Percentiles rank a stretch among this genome's conserved stretches.
Evolutionary conservation across 768 basidiomycete species (phyloP).

Genomic region (Hydnomerulius pinastri): DNA sequence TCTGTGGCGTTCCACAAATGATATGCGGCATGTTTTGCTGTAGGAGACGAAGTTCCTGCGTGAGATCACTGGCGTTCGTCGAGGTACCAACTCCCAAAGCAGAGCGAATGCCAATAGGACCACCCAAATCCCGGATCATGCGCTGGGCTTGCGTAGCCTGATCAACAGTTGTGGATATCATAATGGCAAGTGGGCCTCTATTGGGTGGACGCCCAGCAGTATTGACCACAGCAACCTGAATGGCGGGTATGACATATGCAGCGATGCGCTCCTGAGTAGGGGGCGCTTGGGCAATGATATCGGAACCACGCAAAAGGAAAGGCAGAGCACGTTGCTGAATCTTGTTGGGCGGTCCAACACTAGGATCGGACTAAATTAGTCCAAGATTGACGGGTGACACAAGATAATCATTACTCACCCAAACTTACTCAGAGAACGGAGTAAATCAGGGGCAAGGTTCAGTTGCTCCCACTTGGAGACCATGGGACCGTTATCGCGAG

Average conservation of each 20-base stretch:
- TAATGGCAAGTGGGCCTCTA: conserved; percentile 81
- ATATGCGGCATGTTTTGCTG: conserved; percentile 94
- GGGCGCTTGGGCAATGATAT: conserved; percentile 98
- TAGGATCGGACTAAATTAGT: conserved; percentile 34
- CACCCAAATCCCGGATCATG: conserved; percentile 93
- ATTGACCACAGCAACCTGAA: conserved; percentile 76
- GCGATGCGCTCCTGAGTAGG: conserved; percentile 98
- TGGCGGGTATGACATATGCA: conserved; percentile 92
- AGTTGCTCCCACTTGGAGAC: conserved; percentile 97
- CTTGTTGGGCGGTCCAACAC: conserved; percentile 97
- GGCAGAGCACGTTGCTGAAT: conserved; percentile 97
- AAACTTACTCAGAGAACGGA: conserved; percentile 89
- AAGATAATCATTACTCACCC: conserved; percentile 59
- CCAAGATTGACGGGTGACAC: conserved; percentile 4
- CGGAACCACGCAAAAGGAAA: conserved; percentile 89
- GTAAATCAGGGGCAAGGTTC: conserved; percentile 78
- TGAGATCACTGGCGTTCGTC: conserved; percentile 57
- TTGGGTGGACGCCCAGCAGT: conserved; percentile 55
- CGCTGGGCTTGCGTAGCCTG: conserved; percentile 97
- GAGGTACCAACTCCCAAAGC: conserved; percentile 85
- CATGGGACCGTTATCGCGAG: conserved; percentile 75
- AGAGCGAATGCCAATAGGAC: conserved; percentile 88
- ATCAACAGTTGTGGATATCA: conserved; percentile 97
- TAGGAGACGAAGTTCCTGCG: conserved; percentile 78
- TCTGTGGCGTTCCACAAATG: conserved; percentile 96